These are phyloP conservation scores for Pyricularia pennisetigena DNA, from an alignment of 2,329 filamentous ascomycete species.

Conservation along the genomic window DNA sequence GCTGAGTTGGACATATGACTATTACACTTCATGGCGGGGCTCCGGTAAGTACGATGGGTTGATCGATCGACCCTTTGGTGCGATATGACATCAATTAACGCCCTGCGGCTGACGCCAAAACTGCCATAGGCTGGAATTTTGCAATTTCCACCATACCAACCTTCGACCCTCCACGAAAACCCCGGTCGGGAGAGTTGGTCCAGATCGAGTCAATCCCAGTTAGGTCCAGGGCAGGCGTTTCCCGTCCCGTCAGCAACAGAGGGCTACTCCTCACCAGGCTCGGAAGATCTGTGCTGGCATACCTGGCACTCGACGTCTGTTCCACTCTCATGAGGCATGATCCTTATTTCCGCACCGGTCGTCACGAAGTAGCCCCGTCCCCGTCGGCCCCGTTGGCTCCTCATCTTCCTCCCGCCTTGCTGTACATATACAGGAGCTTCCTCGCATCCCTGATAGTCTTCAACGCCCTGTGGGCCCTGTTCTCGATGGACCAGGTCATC, in stretches of 20 bases:
- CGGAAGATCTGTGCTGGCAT: conserved; percentile 40
- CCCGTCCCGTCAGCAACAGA: conserved; percentile 27
- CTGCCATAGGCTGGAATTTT: conserved; percentile 44
- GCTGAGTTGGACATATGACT: conserved; percentile 44
- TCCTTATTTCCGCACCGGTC: conserved; percentile 60
- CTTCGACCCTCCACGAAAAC: conserved; percentile 29
- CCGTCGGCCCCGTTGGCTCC: conserved; percentile 29
- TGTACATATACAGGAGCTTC: conserved; percentile 45
- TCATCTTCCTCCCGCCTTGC: conserved; percentile 25
- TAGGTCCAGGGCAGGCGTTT: conserved; percentile 34
- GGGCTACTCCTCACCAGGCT: conserved; percentile 36
- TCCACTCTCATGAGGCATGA: conserved; percentile 64
- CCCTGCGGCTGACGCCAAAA: neutral
- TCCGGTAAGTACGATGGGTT: conserved; percentile 29
- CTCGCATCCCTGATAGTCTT: conserved; percentile 48
- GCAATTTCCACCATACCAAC: conserved; percentile 37
- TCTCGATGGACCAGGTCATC: conserved; percentile 31
- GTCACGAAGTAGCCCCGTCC: conserved; percentile 21
- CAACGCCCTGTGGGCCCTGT: conserved; percentile 49
- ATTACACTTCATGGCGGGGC: conserved; percentile 44
- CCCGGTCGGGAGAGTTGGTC: conserved; percentile 26
- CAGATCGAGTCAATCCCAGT: conserved; percentile 30
- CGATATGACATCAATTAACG: too few relatives aligned
- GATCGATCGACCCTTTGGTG: too few relatives aligned
- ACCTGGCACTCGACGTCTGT: conserved; percentile 59